Conservation (phyloP, 1,139 yeast species). For the Geotrichum australiense region DNA sequence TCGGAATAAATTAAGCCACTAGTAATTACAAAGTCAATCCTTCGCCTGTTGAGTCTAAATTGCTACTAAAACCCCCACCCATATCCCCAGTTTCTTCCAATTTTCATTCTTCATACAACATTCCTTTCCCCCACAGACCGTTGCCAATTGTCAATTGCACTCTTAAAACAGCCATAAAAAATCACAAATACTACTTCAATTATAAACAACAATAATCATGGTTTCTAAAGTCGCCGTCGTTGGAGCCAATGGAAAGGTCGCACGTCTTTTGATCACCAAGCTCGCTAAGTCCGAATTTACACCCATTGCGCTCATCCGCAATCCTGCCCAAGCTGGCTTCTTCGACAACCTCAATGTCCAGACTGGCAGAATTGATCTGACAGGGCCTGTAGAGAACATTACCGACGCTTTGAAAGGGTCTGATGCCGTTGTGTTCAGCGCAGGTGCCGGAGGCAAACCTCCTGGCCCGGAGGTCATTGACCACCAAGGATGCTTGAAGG, state of each 20-base stretch:
- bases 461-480: conserved; percentile 44
- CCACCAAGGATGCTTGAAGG: conserved; percentile 55
- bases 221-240: conserved; percentile 39
- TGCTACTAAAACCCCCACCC: too few species aligned
- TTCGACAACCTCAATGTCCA: conserved; percentile 37
- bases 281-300: conserved; percentile 31
- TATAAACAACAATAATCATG: too few species aligned
- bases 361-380: conserved; percentile 38
- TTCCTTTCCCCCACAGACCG: too few species aligned
- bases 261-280: conserved; percentile 37
- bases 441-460: conserved; percentile 54
- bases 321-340: conserved; percentile 39
- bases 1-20: too few species aligned
- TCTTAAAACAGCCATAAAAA: too few species aligned
- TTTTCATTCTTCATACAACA: too few species aligned
- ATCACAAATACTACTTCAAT: too few species aligned
- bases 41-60: too few species aligned
- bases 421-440: conserved; percentile 55
- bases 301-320: conserved; percentile 50
- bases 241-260: conserved; percentile 61
- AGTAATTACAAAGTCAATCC: too few species aligned
- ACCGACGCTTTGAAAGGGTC: conserved; percentile 40
- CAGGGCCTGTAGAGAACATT: conserved; percentile 34
- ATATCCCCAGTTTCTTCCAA: too few species aligned
- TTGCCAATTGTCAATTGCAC: too few species aligned